Base-by-base conservation (phyloP, 768 basidiomycete species). In the Paxillus rubicundulus region DNA sequence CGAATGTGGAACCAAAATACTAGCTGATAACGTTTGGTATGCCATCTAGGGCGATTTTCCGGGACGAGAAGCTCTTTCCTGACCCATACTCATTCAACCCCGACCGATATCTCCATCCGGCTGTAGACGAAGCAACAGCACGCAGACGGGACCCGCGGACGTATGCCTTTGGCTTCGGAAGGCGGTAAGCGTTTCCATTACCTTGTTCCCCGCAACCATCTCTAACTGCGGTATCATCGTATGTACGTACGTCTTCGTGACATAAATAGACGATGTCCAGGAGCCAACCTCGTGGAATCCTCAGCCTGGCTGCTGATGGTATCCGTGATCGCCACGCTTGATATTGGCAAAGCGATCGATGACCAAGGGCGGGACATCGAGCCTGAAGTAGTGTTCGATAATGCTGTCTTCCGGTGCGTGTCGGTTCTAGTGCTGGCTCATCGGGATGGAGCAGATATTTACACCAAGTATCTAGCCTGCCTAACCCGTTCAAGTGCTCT, bases 261-360 rank as follows among this genome's bases (percentile, higher is more conserved):
- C 18, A 20, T 17, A 1, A 21, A 30, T 54, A 82, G 84, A 48
- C 77, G 76, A 33, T 89, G 86, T 63, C 87, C 87, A 1, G 87
- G 87, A 14, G 60, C 67, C 36, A 69, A 85, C 62, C 76, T 88
- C 28, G 80, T 82, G 52, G 86, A 89, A 54, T 76, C 78, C 4
- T 83, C 83, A 1, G 68, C 77, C 34, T 87, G 86, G 83, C 63
- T 86, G 18, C 68, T 83, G 14, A 70, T 82, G 16, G 76, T 77
- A 2, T 72, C 73, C 13, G 78, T 84, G 65, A 68, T 87, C 9
- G 81, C 84, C 1, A 81, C 81, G 41, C 63, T 86, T 37, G 76
- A 85, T 50, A 77, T 87, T 9, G 58, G 66, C 36, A 82, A 79
- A 64, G 69, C 79, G 16, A 62, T 74, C 18, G 82, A 84, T 45